Evolutionary conservation across 768 basidiomycete species (phyloP).

Genomic region (Kwoniella europaea): DNA sequence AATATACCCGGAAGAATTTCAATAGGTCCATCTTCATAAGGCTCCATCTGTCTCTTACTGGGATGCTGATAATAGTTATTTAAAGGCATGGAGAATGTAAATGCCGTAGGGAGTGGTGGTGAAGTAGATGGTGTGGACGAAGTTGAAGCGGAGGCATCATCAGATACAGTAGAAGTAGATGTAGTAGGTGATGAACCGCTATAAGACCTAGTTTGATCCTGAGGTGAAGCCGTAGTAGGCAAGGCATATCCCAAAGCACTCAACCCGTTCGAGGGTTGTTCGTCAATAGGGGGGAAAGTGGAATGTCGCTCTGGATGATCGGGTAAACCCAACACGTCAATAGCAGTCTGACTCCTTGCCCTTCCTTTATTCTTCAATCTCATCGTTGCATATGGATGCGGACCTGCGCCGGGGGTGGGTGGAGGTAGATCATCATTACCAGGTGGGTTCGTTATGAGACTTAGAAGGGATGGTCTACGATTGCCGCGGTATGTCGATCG

Average conservation of each 20-base stretch:
- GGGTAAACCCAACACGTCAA: neutral
- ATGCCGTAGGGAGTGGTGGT: slow-evolving; percentile 26
- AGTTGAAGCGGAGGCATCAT: slow-evolving; percentile 18
- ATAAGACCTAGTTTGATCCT: neutral
- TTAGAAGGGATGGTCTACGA: slow-evolving; percentile 43
- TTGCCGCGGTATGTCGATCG: slow-evolving; percentile 19
- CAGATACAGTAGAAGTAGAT: slow-evolving; percentile 21
- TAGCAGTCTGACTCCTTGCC: slow-evolving; percentile 20
- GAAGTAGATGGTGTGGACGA: slow-evolving; percentile 32
- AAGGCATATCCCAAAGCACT: slow-evolving; percentile 10
- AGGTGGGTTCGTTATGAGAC: slow-evolving; percentile 40
- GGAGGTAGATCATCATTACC: slow-evolving; percentile 26
- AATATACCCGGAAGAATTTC: slow-evolving; percentile 54
- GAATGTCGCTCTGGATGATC: neutral
- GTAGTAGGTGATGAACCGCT: slow-evolving; percentile 24
- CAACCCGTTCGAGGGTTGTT: slow-evolving; percentile 3
- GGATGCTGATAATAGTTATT: slow-evolving; percentile 3
- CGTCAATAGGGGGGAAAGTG: slow-evolving; percentile 15
- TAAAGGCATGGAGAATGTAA: slow-evolving; percentile 19
- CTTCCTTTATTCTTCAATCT: slow-evolving; percentile 19
- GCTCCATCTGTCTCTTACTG: slow-evolving; percentile 17
- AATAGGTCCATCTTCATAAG: slow-evolving; percentile 52
- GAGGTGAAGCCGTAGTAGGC: slow-evolving; percentile 14
- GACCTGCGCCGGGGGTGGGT: slow-evolving; percentile 30
- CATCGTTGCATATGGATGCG: slow-evolving; percentile 23